phyloP scores from a whole-genome alignment of 345 rosid species.

The Clausena lansium region DNA sequence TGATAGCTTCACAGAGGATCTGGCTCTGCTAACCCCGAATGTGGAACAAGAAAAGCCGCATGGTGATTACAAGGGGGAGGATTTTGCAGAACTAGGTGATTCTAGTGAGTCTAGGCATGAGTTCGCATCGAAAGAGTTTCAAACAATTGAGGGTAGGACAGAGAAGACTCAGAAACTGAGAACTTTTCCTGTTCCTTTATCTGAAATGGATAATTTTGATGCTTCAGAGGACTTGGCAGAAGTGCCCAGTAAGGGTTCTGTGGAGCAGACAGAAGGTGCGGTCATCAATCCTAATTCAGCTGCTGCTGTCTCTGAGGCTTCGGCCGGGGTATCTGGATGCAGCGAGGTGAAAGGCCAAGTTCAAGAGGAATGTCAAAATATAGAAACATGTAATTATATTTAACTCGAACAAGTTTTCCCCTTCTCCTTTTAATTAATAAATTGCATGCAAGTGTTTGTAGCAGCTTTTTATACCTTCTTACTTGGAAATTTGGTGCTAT shows the following conservation, averaged over 20 bases:
- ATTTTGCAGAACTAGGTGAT: slow-evolving; percentile 17
- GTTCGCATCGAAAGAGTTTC: slow-evolving; percentile 19
- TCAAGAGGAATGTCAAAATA: slow-evolving; percentile 37
- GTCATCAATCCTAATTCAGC: slow-evolving; percentile 10
- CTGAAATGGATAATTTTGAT: slow-evolving; percentile 46
- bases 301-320: slow-evolving; percentile 22
- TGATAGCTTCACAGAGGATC: slow-evolving; percentile 56
- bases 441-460: background rate
- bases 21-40: slow-evolving; percentile 49
- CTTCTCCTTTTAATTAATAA: background rate
- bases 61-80: slow-evolving; percentile 31
- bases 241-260: slow-evolving; percentile 23
- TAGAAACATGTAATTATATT: slow-evolving; percentile 40
- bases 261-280: slow-evolving; percentile 30
- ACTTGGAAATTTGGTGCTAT: background rate
- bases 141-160: slow-evolving; percentile 23
- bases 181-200: slow-evolving; percentile 67
- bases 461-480: background rate
- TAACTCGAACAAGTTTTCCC: slow-evolving; percentile 11
- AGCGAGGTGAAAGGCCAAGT: slow-evolving; percentile 35
- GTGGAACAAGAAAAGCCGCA: slow-evolving; percentile 41
- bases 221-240: slow-evolving; percentile 34
- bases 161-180: slow-evolving; percentile 51
- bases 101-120: slow-evolving; percentile 18
- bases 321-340: slow-evolving; percentile 28